Conservation (phyloP, 805 yeast genomes). For the Metschnikowia similis region DNA sequence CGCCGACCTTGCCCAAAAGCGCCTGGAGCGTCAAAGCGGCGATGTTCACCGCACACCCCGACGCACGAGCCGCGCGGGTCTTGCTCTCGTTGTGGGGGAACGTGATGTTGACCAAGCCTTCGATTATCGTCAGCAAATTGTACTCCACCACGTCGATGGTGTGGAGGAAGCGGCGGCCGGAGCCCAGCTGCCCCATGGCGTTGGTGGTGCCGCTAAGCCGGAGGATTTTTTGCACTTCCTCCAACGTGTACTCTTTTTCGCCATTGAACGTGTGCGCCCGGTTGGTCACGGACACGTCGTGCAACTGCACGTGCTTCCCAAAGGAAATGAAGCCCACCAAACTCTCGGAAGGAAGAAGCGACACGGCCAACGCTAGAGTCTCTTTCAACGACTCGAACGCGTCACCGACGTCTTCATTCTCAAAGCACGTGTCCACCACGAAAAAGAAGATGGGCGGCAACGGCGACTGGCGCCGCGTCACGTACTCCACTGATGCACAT, state of each 20-base stretch:
- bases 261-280: conserved; percentile 50
- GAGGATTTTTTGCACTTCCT: conserved; percentile 42
- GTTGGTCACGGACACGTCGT: conserved; percentile 38
- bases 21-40: conserved; percentile 37
- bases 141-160: conserved; percentile 49
- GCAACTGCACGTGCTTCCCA: conserved; percentile 58
- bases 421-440: conserved; percentile 56
- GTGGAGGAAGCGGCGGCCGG: conserved; percentile 39
- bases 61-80: conserved; percentile 49
- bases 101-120: conserved; percentile 43
- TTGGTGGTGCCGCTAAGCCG: conserved; percentile 36
- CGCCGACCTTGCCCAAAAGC: conserved; percentile 35
- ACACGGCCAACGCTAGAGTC: conserved; percentile 40
- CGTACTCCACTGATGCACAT: conserved; percentile 49
- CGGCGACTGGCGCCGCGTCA: conserved; percentile 33
- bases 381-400: conserved; percentile 46
- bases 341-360: conserved; percentile 51
- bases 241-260: conserved; percentile 44
- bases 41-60: conserved; percentile 57
- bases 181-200: conserved; percentile 2
- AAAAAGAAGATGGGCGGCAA: conserved; percentile 48
- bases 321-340: conserved; percentile 54
- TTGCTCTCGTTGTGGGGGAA: conserved; percentile 43
- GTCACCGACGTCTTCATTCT: conserved; percentile 44
- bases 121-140: conserved; percentile 45